Evolutionary conservation across 306 rosid genomes (phyloP).

Genomic region (Biancaea sappan): DNA sequence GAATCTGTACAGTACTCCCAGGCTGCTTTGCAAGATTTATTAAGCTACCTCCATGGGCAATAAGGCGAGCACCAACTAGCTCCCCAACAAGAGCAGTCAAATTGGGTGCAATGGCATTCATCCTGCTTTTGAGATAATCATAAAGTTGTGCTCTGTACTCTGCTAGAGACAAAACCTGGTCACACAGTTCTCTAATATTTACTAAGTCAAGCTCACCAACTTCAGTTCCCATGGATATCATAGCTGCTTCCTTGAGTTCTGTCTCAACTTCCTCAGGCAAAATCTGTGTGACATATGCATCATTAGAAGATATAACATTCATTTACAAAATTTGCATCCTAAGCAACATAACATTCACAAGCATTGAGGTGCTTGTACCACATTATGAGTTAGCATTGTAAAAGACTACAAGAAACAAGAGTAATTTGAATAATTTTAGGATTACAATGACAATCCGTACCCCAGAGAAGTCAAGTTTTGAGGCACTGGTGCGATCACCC

Average conservation of each 20-base stretch:
- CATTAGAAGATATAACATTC: neutral
- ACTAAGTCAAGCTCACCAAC: slow-evolving; percentile 68
- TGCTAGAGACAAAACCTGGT: slow-evolving; percentile 69
- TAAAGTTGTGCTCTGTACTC: slow-evolving; percentile 71
- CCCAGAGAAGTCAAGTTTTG: slow-evolving; percentile 89
- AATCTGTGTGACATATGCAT: slow-evolving; percentile 42
- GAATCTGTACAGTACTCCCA: slow-evolving; percentile 27
- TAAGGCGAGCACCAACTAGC: slow-evolving; percentile 82
- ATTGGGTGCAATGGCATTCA: slow-evolving; percentile 77
- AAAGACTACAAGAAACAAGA: neutral
- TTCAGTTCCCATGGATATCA: slow-evolving; percentile 84
- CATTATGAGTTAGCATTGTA: neutral
- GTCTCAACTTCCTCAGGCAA: slow-evolving; percentile 65
- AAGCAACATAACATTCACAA: too few species aligned
- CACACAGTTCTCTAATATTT: slow-evolving; percentile 66
- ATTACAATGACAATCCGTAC: slow-evolving; percentile 34
- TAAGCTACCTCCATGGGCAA: slow-evolving; percentile 67
- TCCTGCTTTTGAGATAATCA: slow-evolving; percentile 69
- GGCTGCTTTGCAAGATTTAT: slow-evolving; percentile 22
- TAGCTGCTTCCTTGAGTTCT: slow-evolving; percentile 64
- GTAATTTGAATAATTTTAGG: too few species aligned
- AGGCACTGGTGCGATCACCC: slow-evolving; percentile 87
- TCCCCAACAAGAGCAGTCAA: slow-evolving; percentile 80
- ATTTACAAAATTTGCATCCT: neutral
- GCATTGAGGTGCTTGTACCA: neutral